Evolutionary conservation across 129 eudicot genomes (phyloP), one percentile per base, ranked within the genome.

Genomic region (Cynara cardunculus): DNA sequence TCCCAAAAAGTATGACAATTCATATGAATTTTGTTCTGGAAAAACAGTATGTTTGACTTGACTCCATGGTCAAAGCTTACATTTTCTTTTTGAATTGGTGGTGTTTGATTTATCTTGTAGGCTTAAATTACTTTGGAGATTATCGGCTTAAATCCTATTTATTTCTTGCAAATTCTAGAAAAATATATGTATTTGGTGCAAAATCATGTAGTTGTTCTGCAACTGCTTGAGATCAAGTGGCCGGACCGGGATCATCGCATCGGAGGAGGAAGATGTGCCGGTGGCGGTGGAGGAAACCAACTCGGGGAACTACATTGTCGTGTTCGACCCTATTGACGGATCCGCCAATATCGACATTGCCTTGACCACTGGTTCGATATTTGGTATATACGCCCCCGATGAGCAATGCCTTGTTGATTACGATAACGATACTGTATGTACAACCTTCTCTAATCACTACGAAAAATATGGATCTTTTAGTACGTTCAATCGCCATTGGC

Each of bases 291-390:
- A 95, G 41, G 99, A 92, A 85, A 95, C 97, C 9, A 85, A 85
- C 78, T 95, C 97, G 1, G 99, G 99, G 39, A 95, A 95, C 81
- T 95, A 95, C 85, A 90, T 92, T 88, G 97, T 92, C 0, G 97
- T 95, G 56, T 95, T 95, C 72, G 97, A 95, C 74, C 99, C 97
- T 2, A 89, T 95, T 75, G 99, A 95, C 74, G 98, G 99, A 66
- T 95, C 97, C 3, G 92, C 97, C 74, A 95, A 95, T 79, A 95
- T 95, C 25, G 99, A 95, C 85, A 90, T 89, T 26, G 89, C 93
- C 78, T 83, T 92, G 46, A 90, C 96, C 68, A 92, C 99, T 0
- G 99, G 99, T 30, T 95, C 99, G 9, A 95, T 92, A 69, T 95
- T 95, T 73, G 97, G 97, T 46, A 95, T 95, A 7, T 92, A 92